Evolutionary conservation across 1,284 basidiomycete genomes (phyloP), one percentile per base, ranked within the genome.

Genomic region (Malassezia cuniculi): DNA sequence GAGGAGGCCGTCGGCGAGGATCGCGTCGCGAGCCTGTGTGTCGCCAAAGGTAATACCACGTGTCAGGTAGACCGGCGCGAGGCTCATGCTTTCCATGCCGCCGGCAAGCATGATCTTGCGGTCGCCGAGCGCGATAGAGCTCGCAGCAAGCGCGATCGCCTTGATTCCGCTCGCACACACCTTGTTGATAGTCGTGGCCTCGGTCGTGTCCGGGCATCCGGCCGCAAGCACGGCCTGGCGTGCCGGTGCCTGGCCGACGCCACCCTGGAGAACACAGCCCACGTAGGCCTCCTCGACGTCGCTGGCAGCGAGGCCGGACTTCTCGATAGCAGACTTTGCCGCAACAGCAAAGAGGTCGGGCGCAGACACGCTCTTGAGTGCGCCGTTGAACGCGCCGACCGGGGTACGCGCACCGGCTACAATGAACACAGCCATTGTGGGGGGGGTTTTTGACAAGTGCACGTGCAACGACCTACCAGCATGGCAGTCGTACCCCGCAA

Each of bases 111-210:
- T 69, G 33, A 71, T 38, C 11, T 50, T 51, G 24, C 69, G 55
- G 45, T 69, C 60, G n/a, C 70, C 70, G 17, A 69, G 68, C 39
- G 64, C 60, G 33, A 71, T 68, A 57, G 60, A 69, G 52, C 71
- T 70, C 26, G 69, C 52, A 22, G 70, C 70, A 30, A 71, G 60
- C 50, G 68, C 69, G 50, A 71, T 65, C 8, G 68, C 59, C 60
- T 71, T 71, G 68, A 71, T 70, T 22, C 70, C 70, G 3, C 64
- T 67, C 12, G 70, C 70, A 59, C 70, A 71, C 29, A 71, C 69
- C 85, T 68, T 72, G 69, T 99, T 99, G 73, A 99, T 82, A 37
- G 93, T 97, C 27, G 93, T 97, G 14, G 89, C 89, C 72, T 99
- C 93, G 25, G 87, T 87, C 47, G 75, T 75, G 16, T 79, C 70